Base-by-base conservation (phyloP, 169 alveolate genomes). In the Plasmodium knowlesi region DNA sequence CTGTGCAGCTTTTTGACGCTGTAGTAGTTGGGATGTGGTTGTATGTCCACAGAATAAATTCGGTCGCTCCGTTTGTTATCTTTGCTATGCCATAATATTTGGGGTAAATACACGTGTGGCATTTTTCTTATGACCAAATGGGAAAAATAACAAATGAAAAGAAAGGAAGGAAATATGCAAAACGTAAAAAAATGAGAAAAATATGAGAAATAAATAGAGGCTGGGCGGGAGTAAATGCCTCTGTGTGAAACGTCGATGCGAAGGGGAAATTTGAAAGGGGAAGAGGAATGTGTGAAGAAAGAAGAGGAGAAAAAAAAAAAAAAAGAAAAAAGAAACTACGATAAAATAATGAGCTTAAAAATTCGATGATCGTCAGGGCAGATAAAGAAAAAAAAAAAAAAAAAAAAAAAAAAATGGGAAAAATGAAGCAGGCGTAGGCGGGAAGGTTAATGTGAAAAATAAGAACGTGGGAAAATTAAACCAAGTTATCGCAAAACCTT, bases 41-140 rank as follows among this genome's bases (percentile, higher is more conserved):
- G 98, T 92, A 97, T 94, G 89, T 97, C 98, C 71, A 97, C 83
- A 10, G 99, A 97, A 90, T 97, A 97, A 50, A 97, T 98, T 67
- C 99, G 96, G 83, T 97, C 99, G 39, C 98, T 96, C 57, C 96
- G 96, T 79, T 97, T 97, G 95, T 97, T 96, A 95, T 97, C 98
- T 91, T 97, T 97, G 93, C 98, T 96, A 90, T 97, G 99, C 99
- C 99, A 97, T 67, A 97, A 88, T 30, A 97, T 97, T 86, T 97
- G 99, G 43, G 98, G 99, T 50, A 97, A 95, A 67, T 89, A 96
- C 54, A 97, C 98, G 30, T 95, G 95, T 54, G 98, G 98, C 98
- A 97, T 97, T 78, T 92, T 93, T 61, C 34, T 76, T 86, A 6
- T 88, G 50, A 39, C 74, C 41, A 84, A 84, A 73, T 30, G 25